These are phyloP conservation scores for Alternaria consortialis DNA, from an alignment of 2,329 filamentous ascomycete species.

Conservation along the genomic window DNA sequence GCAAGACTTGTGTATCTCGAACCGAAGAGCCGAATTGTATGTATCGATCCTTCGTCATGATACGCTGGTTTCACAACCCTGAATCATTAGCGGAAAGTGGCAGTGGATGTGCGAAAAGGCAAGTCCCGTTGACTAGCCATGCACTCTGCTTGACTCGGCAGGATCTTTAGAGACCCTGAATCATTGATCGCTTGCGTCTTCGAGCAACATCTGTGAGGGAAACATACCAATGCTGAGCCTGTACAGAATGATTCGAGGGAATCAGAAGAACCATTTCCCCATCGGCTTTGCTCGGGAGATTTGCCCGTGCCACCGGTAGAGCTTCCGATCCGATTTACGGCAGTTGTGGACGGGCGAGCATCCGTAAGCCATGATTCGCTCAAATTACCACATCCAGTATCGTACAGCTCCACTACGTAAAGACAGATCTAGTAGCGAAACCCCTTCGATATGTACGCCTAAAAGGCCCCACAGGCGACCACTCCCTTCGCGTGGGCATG, in stretches of 20 bases:
- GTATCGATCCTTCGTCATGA: conserved; percentile 8
- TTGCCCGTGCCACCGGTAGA: conserved; percentile 11
- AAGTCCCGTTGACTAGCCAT: conserved; percentile 3
- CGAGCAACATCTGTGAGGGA: not conserved
- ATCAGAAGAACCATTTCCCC: not conserved
- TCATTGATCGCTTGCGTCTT: not conserved
- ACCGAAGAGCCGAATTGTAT: not conserved
- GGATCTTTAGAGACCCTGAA: not conserved
- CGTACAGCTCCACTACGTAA: not conserved
- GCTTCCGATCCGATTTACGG: conserved; percentile 8
- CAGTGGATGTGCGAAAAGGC: conserved; percentile 2
- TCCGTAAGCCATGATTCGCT: conserved; percentile 10
- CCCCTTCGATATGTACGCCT: not conserved
- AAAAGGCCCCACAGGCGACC: not conserved
- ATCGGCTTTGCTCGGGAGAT: conserved; percentile 3
- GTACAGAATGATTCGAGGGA: not conserved
- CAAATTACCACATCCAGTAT: conserved; percentile 9
- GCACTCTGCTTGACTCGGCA: conserved; percentile 11
- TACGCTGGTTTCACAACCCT: conserved; percentile 1
- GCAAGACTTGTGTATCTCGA: not conserved
- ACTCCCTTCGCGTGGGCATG: not conserved
- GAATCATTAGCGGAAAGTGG: not conserved
- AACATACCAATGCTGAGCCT: not conserved
- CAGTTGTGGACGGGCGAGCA: not conserved
- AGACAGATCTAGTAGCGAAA: not conserved